Evolutionary conservation across 768 basidiomycete species (phyloP).

Genomic region (Serendipita sp.): DNA sequence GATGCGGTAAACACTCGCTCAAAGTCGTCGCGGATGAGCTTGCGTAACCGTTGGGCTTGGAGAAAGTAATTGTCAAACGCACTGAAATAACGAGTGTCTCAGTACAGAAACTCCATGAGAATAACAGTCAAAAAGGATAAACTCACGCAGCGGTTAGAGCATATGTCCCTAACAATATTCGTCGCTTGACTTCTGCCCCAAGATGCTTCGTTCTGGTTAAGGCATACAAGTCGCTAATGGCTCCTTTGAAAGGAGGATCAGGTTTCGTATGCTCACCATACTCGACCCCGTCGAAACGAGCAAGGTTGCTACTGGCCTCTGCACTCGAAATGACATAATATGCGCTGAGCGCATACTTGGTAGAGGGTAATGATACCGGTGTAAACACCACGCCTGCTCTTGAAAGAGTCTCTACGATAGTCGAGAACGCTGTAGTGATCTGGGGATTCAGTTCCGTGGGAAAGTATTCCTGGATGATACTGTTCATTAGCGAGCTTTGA

Average conservation of each 20-base stretch:
- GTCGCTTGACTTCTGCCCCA: constrained; percentile 69
- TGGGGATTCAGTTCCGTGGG: constrained; percentile 42
- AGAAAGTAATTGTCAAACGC: constrained; percentile 98
- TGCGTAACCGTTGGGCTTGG: constrained; percentile 73
- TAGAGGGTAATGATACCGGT: constrained; percentile 57
- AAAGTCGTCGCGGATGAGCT: constrained; percentile 57
- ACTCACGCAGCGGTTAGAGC: constrained; percentile 81
- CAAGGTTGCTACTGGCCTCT: constrained; percentile 84
- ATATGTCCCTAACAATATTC: constrained; percentile 80
- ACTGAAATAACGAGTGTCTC: constrained; percentile 24
- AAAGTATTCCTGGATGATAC: constrained; percentile 50
- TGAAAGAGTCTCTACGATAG: constrained; percentile 27
- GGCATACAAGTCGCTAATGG: constrained; percentile 28
- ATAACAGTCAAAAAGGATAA: background rate
- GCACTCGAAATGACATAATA: constrained; percentile 95
- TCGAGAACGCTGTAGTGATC: constrained; percentile 31
- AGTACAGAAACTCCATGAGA: constrained; percentile 1
- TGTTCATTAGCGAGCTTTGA: background rate
- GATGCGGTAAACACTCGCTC: constrained; percentile 44
- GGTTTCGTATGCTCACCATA: constrained; percentile 37
- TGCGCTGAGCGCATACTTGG: constrained; percentile 63
- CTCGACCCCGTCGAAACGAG: constrained; percentile 74
- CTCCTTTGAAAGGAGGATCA: background rate
- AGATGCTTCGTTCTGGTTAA: constrained; percentile 53
- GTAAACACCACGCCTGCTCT: constrained; percentile 47